Conservation (phyloP, 2,329 filamentous ascomycete genomes). For the Gnomoniopsis smithogilvyi region DNA sequence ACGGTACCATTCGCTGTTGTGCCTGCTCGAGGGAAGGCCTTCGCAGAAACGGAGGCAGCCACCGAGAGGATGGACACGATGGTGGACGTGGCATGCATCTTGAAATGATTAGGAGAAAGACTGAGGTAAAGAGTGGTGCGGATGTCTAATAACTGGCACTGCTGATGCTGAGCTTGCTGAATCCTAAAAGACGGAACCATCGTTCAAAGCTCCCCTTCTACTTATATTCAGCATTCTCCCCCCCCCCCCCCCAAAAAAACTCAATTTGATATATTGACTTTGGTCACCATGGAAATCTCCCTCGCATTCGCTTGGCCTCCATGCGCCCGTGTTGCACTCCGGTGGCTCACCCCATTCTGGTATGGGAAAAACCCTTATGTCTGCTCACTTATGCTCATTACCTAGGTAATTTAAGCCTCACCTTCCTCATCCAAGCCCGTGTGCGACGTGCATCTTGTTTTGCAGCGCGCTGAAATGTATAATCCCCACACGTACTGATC, state of each 20-base stretch:
- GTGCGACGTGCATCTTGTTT: neutral
- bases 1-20: slow-evolving; percentile 14
- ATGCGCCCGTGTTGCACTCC: neutral
- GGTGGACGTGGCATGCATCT: slow-evolving; percentile 8
- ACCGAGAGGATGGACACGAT: slow-evolving; percentile 4
- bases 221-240: no score
- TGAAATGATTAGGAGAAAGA: neutral
- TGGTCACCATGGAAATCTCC: neutral
- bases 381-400: neutral
- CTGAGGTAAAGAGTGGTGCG: neutral
- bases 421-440: neutral
- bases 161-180: neutral
- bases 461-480: neutral
- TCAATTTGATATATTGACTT: no score
- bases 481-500: neutral
- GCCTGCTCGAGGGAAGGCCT: neutral
- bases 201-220: no score
- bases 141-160: neutral
- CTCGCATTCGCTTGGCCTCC: neutral
- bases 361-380: neutral
- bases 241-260: no score
- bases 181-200: neutral
- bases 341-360: neutral
- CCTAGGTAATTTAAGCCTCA: neutral
- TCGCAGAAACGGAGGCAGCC: slow-evolving; percentile 2